Conservation (phyloP, 805 yeast species). For the Saccharomyces cerevisiae region DNA sequence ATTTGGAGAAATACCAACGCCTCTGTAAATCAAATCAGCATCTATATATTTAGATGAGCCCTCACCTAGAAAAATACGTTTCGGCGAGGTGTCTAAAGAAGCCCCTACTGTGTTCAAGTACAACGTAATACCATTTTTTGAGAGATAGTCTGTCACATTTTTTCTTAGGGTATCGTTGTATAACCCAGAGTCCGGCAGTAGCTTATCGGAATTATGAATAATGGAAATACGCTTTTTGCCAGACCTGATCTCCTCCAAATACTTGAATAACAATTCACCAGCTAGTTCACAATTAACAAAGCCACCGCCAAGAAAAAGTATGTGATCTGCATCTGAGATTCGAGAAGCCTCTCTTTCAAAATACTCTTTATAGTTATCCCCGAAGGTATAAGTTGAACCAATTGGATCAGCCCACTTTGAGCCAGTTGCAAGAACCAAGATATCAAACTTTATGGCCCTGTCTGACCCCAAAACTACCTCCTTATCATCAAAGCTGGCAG, state of each 20-base stretch:
- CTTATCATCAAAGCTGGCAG: constrained; percentile 11
- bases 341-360: constrained; percentile 8
- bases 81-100: constrained; percentile 1
- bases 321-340: constrained; percentile 18
- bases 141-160: constrained; percentile 11
- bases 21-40: constrained; percentile 15
- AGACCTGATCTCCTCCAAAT: constrained; percentile 6
- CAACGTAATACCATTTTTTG: constrained; percentile 11
- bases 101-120: constrained; percentile 9
- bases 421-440: constrained; percentile 28
- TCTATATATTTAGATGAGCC: constrained; percentile 1
- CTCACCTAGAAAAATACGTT: constrained; percentile 2
- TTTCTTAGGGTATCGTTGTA: constrained; percentile 10
- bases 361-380: constrained; percentile 10
- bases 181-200: constrained; percentile 10
- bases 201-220: constrained; percentile 14
- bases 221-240: constrained; percentile 19
- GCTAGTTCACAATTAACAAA: constrained; percentile 26
- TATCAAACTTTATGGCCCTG: constrained; percentile 15
- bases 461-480: constrained; percentile 8
- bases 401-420: constrained; percentile 26
- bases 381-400: constrained; percentile 9
- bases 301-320: constrained; percentile 31
- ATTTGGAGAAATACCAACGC: constrained; percentile 17
- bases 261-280: constrained; percentile 27